A percentile compares a stretch with the other conserved stretches of the same genome.
These are phyloP conservation scores for Acacia acuminata DNA, from an alignment of 306 rosid species.

Conservation along the genomic window DNA sequence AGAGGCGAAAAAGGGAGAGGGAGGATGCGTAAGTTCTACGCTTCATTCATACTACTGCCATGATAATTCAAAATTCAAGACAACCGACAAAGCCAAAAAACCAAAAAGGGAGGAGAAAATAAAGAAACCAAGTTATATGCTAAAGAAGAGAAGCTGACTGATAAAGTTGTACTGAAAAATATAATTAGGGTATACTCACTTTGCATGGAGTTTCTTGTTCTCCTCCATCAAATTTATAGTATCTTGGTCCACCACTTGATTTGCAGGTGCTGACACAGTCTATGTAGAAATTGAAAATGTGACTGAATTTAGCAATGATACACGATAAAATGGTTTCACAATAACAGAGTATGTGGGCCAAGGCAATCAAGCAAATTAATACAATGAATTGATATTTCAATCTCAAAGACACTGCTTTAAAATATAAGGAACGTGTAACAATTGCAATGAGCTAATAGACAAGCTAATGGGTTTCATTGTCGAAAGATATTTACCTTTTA, in stretches of 20 bases:
- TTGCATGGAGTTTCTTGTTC: slow-evolving; percentile 57
- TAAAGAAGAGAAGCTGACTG: slow-evolving; percentile 15
- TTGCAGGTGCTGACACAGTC: slow-evolving; percentile 31
- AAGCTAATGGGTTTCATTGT: slow-evolving; percentile 3
- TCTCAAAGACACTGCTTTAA: neutral
- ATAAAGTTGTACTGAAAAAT: neutral
- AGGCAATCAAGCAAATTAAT: slow-evolving; percentile 25
- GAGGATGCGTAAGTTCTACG: slow-evolving; percentile 19
- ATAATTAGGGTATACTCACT: slow-evolving; percentile 55
- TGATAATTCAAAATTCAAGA: slow-evolving; percentile 23
- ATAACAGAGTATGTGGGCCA: slow-evolving; percentile 9
- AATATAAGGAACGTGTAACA: neutral
- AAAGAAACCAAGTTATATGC: slow-evolving; percentile 5
- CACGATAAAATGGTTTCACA: slow-evolving; percentile 2
- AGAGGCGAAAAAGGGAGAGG: neutral
- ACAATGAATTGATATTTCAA: slow-evolving; percentile 19
- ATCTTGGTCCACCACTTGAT: slow-evolving; percentile 47
- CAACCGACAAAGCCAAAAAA: neutral
- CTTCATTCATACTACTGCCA: slow-evolving; percentile 4
- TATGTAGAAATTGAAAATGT: slow-evolving; percentile 38
- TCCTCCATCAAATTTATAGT: slow-evolving; percentile 48
- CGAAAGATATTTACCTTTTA: neutral
- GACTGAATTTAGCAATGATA: slow-evolving; percentile 14
- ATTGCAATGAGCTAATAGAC: neutral
- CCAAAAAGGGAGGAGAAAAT: neutral